Percentiles rank a stretch among this genome's conserved stretches.
Conservation (phyloP, 148 eudicot genomes). For the Persicaria tinctoria region DNA sequence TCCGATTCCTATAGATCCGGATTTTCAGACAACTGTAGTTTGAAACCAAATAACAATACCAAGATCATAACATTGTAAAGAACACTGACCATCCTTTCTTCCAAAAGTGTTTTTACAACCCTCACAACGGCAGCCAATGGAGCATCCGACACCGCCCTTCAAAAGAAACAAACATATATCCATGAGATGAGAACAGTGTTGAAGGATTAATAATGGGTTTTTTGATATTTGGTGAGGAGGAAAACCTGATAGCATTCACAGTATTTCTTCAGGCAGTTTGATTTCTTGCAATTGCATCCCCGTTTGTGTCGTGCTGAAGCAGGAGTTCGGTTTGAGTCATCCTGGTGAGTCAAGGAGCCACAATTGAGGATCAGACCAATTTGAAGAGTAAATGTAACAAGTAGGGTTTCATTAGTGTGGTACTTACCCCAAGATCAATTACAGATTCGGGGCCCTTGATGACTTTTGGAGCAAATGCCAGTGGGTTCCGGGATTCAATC, state of each 20-base stretch:
- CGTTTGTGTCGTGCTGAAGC: slow-evolving; percentile 97
- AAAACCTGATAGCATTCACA: slow-evolving; percentile 98
- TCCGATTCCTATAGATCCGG: slow-evolving; percentile 35
- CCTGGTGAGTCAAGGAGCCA: slow-evolving; percentile 32
- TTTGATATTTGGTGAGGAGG: neutral
- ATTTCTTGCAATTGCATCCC: slow-evolving; percentile 99
- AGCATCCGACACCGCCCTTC: slow-evolving; percentile 99
- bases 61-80: neutral
- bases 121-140: slow-evolving; percentile 88
- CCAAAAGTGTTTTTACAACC: slow-evolving; percentile 95
- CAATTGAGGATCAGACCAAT: neutral
- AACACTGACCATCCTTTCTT: slow-evolving; percentile 74
- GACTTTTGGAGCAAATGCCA: slow-evolving; percentile 99
- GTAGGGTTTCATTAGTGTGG: neutral
- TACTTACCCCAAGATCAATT: slow-evolving; percentile 49
- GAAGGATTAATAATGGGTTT: neutral
- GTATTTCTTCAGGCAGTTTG: slow-evolving; percentile 87
- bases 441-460: slow-evolving; percentile 50
- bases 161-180: slow-evolving; percentile 15
- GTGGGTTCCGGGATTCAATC: slow-evolving; percentile 93
- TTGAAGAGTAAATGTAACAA: neutral
- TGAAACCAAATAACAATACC: neutral
- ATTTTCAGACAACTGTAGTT: neutral
- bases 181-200: neutral
- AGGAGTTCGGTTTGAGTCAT: slow-evolving; percentile 75